Evolutionary conservation across 2,329 filamentous ascomycete genomes (phyloP).

Genomic region (Apiospora hydei): DNA sequence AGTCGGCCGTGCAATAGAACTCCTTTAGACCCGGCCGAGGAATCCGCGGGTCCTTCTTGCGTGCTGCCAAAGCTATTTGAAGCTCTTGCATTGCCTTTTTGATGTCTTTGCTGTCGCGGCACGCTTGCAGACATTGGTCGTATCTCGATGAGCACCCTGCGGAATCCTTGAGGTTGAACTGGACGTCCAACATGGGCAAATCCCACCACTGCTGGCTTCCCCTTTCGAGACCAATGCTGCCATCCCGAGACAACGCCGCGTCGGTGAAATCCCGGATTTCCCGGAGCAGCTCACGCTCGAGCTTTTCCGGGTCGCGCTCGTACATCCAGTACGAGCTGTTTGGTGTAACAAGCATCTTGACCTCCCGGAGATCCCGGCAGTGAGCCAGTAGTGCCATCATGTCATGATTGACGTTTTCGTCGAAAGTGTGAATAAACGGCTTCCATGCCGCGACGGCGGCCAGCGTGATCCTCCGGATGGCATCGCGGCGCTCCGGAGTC

Average conservation of each 20-base stretch:
- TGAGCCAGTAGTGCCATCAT: conserved; percentile 5
- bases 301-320: conserved; percentile 5
- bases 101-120: conserved; percentile 2
- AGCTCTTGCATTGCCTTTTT: conserved; percentile 1
- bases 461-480: conserved; percentile 24
- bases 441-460: neutral
- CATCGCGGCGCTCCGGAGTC: conserved; percentile 27
- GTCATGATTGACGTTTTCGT: neutral
- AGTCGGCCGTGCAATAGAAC: neutral
- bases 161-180: neutral
- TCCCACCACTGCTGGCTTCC: conserved; percentile 15
- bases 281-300: conserved; percentile 5
- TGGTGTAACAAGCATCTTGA: conserved; percentile 13
- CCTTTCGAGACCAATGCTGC: conserved; percentile 3
- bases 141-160: neutral
- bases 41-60: neutral
- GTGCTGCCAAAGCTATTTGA: neutral
- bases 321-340: conserved; percentile 9
- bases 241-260: neutral
- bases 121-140: neutral
- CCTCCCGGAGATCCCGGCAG: neutral
- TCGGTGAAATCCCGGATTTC: conserved; percentile 5
- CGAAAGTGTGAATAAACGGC: neutral
- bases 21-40: neutral
- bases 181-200: conserved; percentile 3